phyloP scores from a whole-genome alignment of 1,139 yeast species.

The Debaryomyces psychrophilus region DNA sequence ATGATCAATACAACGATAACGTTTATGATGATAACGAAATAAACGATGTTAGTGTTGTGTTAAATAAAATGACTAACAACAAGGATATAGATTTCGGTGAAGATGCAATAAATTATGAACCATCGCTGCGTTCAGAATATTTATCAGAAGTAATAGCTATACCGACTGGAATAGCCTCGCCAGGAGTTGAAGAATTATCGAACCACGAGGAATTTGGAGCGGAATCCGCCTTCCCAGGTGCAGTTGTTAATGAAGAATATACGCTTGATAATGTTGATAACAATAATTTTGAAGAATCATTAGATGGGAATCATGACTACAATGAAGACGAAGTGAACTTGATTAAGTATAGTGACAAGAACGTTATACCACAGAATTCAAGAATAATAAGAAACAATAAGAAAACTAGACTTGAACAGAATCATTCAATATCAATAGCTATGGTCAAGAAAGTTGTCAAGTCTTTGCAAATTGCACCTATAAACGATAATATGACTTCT shows the following conservation, averaged over 20 bases:
- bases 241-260: slow-evolving; percentile 25
- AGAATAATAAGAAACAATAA: not conserved
- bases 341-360: not conserved
- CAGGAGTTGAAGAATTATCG: not conserved
- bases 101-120: not conserved
- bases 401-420: not conserved
- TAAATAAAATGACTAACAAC: not conserved
- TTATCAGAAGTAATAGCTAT: not conserved
- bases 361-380: not conserved
- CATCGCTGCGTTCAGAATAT: not conserved
- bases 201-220: not conserved
- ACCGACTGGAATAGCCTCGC: not conserved
- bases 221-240: slow-evolving; percentile 12
- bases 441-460: slow-evolving; percentile 16
- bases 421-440: slow-evolving; percentile 10
- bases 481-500: slow-evolving; percentile 1
- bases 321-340: not conserved
- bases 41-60: not conserved
- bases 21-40: too few relatives aligned
- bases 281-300: slow-evolving; percentile 4
- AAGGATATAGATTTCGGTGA: not conserved
- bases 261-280: slow-evolving; percentile 17
- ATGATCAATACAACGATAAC: not conserved
- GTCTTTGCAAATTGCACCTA: slow-evolving; percentile 9
- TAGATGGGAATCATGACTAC: not conserved